Base-by-base conservation (phyloP, 768 basidiomycete species). In the Royoungia palumana region DNA sequence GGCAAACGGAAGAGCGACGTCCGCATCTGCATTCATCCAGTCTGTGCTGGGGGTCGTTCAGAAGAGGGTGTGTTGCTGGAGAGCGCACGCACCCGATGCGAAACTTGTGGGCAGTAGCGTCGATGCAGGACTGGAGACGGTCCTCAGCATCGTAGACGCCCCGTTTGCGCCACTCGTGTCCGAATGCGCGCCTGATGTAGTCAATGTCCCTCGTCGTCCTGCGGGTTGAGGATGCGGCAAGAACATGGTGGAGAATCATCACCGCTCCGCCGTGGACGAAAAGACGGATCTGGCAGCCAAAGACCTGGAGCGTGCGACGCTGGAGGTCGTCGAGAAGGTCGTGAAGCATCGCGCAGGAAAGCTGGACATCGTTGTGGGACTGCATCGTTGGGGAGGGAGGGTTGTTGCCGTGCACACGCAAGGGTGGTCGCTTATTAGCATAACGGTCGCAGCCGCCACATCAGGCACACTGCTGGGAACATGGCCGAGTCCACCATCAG, bases 11-110 rank as follows among this genome's bases (percentile, higher is more conserved):
- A 88, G 70, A 3, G 85, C 82, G 13, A 85, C 73, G 53, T 88
- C 86, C 0, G 86, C 81, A 54, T 85, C 81, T 5, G 80, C 77
- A 47, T 87, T 87, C 85, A 88, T 85, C 86, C 86, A 88, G 62
- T 87, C 85, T 44, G 65, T 52, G 1, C 65, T 67, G 27, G 12
- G 8, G 19, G 41, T 4, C 4, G 21, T 24, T 57, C 19, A 53
- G 51, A 19, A 55, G 19, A 21, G 14, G 16, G 13, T 5, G 0
- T 6, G 39, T 7, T 10, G 6, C 9, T n/a, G 35, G 22, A 20
- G 16, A 9, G 21, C 4, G n/a, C 35, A 56, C 46, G 70, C 68
- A 20, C 86, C 85, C 41, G 77, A 72, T 4, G 60, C 57, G 60
- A 56, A 81, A 75, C 7, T 64, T 62, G 16, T 55, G 41, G 1